These are phyloP conservation scores for Cymbidium sinense DNA, from an alignment of 106 monocot genomes.

Conservation along the genomic window DNA sequence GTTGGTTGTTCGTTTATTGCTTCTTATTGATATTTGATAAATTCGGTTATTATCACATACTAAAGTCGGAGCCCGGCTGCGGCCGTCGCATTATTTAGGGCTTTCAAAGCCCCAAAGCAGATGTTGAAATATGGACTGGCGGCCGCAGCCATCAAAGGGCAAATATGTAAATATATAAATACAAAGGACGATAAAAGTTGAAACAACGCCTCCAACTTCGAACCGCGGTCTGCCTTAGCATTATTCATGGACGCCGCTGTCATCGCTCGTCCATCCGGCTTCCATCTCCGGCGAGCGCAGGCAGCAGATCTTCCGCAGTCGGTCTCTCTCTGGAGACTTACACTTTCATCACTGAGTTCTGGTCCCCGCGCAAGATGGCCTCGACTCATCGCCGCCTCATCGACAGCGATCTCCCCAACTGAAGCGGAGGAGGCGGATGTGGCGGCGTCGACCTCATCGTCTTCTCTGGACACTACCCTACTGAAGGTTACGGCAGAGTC, in stretches of 20 bases:
- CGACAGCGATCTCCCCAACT: background rate
- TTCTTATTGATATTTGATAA: too few species aligned
- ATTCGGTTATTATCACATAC: too few species aligned
- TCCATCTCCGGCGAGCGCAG: background rate
- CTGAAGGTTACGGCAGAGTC: conserved; percentile 30
- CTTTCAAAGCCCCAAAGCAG: too few species aligned
- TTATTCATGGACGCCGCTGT: background rate
- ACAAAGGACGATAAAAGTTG: too few species aligned
- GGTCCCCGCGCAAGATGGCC: background rate
- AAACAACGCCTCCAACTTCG: too few species aligned
- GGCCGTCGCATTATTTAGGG: too few species aligned
- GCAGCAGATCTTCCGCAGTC: background rate
- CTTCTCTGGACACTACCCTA: background rate
- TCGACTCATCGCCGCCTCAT: background rate
- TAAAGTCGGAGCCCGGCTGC: too few species aligned
- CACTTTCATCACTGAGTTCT: background rate
- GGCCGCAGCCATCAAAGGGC: too few species aligned
- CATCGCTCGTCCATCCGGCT: background rate
- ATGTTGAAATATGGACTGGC: too few species aligned
- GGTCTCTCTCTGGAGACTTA: background rate
- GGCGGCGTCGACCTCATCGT: background rate
- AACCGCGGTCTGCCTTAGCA: background rate
- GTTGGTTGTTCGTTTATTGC: too few species aligned
- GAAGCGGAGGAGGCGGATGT: background rate
- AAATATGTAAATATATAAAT: too few species aligned